A percentile compares a stretch with the other conserved stretches of the same genome.
Evolutionary conservation across 306 rosid species (phyloP).

Genomic region (Dryas drummondii): DNA sequence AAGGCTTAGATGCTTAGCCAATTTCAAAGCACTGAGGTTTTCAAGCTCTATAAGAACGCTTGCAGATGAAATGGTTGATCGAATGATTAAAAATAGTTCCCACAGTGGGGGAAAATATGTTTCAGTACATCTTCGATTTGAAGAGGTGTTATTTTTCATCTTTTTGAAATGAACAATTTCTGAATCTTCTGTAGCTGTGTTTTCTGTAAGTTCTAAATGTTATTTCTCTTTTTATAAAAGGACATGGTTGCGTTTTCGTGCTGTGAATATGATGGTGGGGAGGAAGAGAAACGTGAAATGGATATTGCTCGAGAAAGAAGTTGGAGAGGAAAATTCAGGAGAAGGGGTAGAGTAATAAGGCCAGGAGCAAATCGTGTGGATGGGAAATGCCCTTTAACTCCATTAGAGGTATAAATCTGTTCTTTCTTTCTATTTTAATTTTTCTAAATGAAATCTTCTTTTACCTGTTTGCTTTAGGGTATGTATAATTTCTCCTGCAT

Average conservation of each 20-base stretch:
- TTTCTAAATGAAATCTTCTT: not conserved
- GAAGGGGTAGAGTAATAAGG: constrained; percentile 78
- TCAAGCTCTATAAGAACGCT: constrained; percentile 76
- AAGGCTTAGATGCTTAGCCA: constrained; percentile 78
- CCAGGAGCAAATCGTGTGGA: constrained; percentile 90
- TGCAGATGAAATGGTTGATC: constrained; percentile 84
- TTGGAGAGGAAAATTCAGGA: constrained; percentile 97
- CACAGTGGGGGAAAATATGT: constrained; percentile 83
- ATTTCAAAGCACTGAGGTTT: constrained; percentile 83
- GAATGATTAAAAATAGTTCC: constrained; percentile 77
- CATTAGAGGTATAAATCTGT: constrained; percentile 65
- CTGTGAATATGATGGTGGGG: constrained; percentile 92
- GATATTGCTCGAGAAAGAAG: constrained; percentile 95
- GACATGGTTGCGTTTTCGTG: constrained; percentile 99
- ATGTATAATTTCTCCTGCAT: not conserved
- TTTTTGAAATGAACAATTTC: not conserved
- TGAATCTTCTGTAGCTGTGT: constrained; percentile 16
- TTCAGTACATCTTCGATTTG: constrained; percentile 97
- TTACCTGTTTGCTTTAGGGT: not conserved
- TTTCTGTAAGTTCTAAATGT: constrained; percentile 24
- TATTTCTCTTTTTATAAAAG: constrained; percentile 36
- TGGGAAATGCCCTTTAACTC: constrained; percentile 96
- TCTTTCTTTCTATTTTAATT: not conserved
- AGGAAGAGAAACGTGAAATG: constrained; percentile 93
- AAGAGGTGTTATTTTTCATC: constrained; percentile 59